Evolutionary conservation across 1,284 basidiomycete species (phyloP), one percentile per base, ranked within the genome.

Genomic region (Agroathelia rolfsii): DNA sequence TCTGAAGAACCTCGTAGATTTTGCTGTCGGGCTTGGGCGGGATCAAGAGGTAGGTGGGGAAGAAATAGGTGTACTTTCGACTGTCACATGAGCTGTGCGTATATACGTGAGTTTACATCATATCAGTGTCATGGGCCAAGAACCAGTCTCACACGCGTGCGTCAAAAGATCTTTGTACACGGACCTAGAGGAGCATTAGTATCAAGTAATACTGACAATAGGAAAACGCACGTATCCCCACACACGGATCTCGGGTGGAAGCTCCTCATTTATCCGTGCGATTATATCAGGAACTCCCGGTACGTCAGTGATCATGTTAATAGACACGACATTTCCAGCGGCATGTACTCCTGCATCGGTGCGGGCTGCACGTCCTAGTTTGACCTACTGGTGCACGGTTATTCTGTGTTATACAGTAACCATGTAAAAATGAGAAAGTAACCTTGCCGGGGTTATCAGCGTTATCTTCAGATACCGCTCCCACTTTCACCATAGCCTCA

Each of bases 311-410:
- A 95, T 95, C 63, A 94, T 69, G 57, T 95, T 96, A 54, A 95
- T 68, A 6, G 87, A 88, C 10, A 96, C 78, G 17, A 90, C 66
- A 52, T 99, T 99, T 8, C 93, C 88, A 5, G 92, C 93, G 4
- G 95, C 95, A 51, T 97, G 93, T 4, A 99, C 95, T 12, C 95
- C 95, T 1, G 93, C 86, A 55, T 99, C 95, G 1, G 95, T 99
- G 2, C 95, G 69, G 5, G 95, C 95, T 2, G 94, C 88, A 23
- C 95, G 76, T 27, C 78, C 79, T 9, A 98, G 71, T 30, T 71
- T 75, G 33, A 93, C 84, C 86, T 88, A 30, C n/a, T 13, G 7
- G 31, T 14, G 8, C 9, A 17, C 9, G 32, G 10, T 28, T 26
- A 32, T 1, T 14, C 11, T 18, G 6, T 19, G 10, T 16, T 13